Evolutionary conservation across 2,329 filamentous ascomycete genomes (phyloP).

Genomic region (Verticillium albo-atrum): DNA sequence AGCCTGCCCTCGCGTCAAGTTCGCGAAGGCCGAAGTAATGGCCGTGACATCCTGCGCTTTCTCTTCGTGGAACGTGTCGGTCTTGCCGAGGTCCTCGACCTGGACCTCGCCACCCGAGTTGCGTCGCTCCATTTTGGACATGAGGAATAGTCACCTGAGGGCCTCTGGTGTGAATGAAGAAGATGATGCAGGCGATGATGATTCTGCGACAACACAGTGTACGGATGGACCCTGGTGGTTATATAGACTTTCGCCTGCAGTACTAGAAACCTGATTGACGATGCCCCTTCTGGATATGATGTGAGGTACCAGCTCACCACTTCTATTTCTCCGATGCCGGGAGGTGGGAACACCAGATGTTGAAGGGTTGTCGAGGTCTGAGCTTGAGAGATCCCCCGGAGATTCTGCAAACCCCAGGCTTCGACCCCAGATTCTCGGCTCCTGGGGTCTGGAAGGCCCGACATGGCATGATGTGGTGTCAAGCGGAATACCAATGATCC

Average conservation of each 20-base stretch:
- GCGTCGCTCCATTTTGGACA: not conserved
- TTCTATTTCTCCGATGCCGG: not conserved
- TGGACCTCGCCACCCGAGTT: not conserved
- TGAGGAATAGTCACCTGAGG: not conserved
- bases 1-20: not conserved
- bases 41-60: not conserved
- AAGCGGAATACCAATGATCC: not conserved
- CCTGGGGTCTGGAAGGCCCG: not conserved
- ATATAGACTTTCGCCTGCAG: not conserved
- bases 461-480: too few species aligned
- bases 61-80: not conserved
- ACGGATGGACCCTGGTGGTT: not conserved
- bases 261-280: not conserved
- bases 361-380: not conserved
- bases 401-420: not conserved
- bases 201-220: not conserved
- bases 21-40: slow-evolving; percentile 3
- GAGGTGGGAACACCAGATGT: not conserved
- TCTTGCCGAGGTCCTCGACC: not conserved
- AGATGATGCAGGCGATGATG: not conserved
- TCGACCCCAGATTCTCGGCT: not conserved
- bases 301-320: not conserved
- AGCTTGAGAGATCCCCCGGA: not conserved
- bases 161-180: not conserved
- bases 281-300: not conserved